Evolutionary conservation across 116 monocot genomes (phyloP), one percentile per base, ranked within the genome.

Genomic region (Papilionanthe hybrid): DNA sequence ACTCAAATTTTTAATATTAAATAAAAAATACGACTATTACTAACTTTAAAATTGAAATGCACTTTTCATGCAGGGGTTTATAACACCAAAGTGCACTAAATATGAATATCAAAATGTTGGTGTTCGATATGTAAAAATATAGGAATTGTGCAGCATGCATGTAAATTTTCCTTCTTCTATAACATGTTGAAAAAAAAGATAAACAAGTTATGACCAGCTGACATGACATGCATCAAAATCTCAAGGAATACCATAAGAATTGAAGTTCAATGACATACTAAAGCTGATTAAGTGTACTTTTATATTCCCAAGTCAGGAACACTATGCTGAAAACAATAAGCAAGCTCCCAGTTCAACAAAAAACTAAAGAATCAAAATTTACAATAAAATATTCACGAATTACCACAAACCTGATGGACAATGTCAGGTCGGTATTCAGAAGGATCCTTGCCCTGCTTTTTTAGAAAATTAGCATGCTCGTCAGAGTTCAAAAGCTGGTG

Each of bases 351-450:
- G 44, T n/a, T 44, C 44, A 73, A 73, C 9, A 20, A 22, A 18
- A 18, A 41, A 29, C 44, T 7, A 73, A 73, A 17, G 22, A 73
- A 44, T 41, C 10, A 30, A 69, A 68, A 41, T 13, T 69, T 41
- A 44, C 44, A 44, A 29, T 5, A 44, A 73, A 11, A 73, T 7
- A 42, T 44, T 73, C n/a, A 20, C 5, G 20, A 72, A 43, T 1
- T 9, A 19, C 27, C 2, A 10, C 30, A 49, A 68, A 94, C 97
- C 92, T 98, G 97, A 65, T 98, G 97, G 75, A 98, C 72, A 73
- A 98, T 98, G 75, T 98, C 97, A 71, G 97, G 97, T 58, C 97
- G 85, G 72, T 94, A 98, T 81, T 98, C 93, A 74, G 91, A 92
- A 30, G 97, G 97, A 80, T 98, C 89, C 18, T 86, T 85, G 28